Percentiles rank a stretch among this genome's conserved stretches.
phyloP scores from a whole-genome alignment of 805 yeast genomes.

The Isabelozyma heimii region DNA sequence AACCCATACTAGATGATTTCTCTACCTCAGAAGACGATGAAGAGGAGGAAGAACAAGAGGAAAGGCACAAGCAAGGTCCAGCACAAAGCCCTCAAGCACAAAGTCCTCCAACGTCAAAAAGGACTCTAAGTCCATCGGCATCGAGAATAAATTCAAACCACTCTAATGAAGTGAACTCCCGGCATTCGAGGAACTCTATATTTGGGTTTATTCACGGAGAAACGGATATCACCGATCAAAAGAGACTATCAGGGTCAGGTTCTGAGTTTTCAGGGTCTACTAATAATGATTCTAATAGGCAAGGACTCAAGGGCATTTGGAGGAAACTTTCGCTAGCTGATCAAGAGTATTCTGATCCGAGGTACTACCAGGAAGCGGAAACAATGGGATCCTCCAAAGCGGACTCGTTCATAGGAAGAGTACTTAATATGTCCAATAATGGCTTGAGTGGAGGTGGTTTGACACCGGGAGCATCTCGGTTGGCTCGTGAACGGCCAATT shows the following conservation, averaged over 20 bases:
- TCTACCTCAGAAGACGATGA: neutral
- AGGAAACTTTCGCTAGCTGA: conserved; percentile 36
- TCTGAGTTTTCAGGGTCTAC: conserved; percentile 6
- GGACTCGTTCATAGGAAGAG: conserved; percentile 40
- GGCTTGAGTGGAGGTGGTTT: conserved; percentile 40
- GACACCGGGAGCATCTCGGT: conserved; percentile 36
- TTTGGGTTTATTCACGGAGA: conserved; percentile 4
- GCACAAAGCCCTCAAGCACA: no score
- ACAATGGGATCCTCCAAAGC: conserved; percentile 15
- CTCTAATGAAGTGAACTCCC: neutral
- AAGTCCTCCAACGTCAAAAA: no score
- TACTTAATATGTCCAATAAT: conserved; percentile 22
- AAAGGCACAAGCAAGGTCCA: no score
- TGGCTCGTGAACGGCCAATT: conserved; percentile 5
- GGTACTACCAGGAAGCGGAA: neutral
- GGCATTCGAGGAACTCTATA: conserved; percentile 2
- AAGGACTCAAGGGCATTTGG: conserved; percentile 24
- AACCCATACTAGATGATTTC: neutral
- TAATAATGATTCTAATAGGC: conserved; percentile 4
- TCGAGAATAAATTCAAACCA: neutral
- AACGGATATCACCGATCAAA: conserved; percentile 22
- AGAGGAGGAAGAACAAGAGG: neutral
- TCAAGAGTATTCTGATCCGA: conserved; percentile 19
- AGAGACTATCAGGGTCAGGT: conserved; percentile 5
- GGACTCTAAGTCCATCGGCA: neutral